Evolutionary conservation across 345 rosid species (phyloP).

Genomic region (Reutealis trisperma): DNA sequence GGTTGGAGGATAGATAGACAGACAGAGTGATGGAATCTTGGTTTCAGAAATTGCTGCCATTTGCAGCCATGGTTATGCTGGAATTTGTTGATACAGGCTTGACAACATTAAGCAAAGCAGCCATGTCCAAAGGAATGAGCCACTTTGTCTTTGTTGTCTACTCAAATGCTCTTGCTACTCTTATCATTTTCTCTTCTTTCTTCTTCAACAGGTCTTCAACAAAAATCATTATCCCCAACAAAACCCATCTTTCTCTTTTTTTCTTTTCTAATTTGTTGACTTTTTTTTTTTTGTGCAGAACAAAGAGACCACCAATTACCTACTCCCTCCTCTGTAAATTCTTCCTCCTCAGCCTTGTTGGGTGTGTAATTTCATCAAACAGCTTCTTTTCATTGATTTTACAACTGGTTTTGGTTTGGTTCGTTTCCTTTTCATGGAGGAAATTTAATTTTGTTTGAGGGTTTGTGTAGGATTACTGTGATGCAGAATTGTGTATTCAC

Average conservation of each 20-base stretch:
- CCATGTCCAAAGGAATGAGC: conserved; percentile 51
- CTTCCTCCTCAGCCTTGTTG: conserved; percentile 48
- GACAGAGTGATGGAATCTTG: conserved; percentile 22
- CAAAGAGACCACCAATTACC: conserved; percentile 40
- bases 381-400: not conserved
- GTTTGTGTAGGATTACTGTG: conserved; percentile 41
- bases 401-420: not conserved
- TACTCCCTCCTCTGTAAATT: conserved; percentile 46
- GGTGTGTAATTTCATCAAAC: conserved; percentile 28
- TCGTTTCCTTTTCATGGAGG: not conserved
- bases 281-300: conserved; percentile 20
- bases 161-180: conserved; percentile 42
- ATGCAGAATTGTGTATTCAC: conserved; percentile 53
- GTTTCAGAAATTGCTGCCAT: conserved; percentile 30
- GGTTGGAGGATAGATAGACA: too few species aligned
- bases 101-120: conserved; percentile 50
- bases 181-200: conserved; percentile 38
- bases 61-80: conserved; percentile 45
- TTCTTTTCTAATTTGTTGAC: not conserved
- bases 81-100: conserved; percentile 44
- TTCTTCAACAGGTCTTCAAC: conserved; percentile 32
- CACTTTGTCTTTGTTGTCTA: conserved; percentile 46
- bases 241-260: not conserved
- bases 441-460: conserved; percentile 5
- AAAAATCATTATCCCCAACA: not conserved